Evolutionary conservation across 2,329 filamentous ascomycete genomes (phyloP), one percentile per base, ranked within the genome.

Genomic region (Alternaria sp.): DNA sequence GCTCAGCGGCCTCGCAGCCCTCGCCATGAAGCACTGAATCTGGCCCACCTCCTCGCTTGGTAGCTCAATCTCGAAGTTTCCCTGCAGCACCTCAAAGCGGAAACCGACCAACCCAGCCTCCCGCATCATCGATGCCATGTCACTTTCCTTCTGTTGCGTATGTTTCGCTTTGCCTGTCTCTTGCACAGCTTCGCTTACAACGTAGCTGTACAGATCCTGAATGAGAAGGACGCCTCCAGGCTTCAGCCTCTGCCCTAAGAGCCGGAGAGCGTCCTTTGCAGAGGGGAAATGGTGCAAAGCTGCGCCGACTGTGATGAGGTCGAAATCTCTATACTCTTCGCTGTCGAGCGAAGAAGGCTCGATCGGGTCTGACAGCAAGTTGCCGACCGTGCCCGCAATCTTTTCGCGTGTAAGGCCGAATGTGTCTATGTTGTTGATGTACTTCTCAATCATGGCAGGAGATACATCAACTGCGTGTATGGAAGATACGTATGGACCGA

Each of bases 401-500:
- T 51, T 30, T 26, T 19, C 49, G 44, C n/a, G 40, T 19, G 13
- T 8, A 21, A 53, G 15, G 2, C 44, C 59, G 28, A 66, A 60
- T 3, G 55, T 52, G 5, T 23, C 21, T 12, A 40, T 53, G 19
- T 43, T 58, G 5, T 55, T 26, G 13, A 36, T 64, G 36, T 60
- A 62, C 21, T 32, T 57, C 9, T 59, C 51, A 7, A 68, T 36
- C 63, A 60, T 64, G 9, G 52, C 19, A 11, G 25, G 15, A 15
- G 63, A 59, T 23, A 49, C 54, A 21, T 68, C 58, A 9, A 68
- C 49, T 12, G 63, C 61, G 12, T 46, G 43, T 25, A 64, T 60
- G 3, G 46, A 60, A 19, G 57, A 59, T n/a, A 66, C 51, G 25
- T 55, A 45, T 6, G 55, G 60, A 10, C 32, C 63, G 36, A 64